A percentile compares a stretch with the other conserved stretches of the same genome.
phyloP scores from a whole-genome alignment of 352 stramenopile genomes.

The Globisporangium splendens region DNA sequence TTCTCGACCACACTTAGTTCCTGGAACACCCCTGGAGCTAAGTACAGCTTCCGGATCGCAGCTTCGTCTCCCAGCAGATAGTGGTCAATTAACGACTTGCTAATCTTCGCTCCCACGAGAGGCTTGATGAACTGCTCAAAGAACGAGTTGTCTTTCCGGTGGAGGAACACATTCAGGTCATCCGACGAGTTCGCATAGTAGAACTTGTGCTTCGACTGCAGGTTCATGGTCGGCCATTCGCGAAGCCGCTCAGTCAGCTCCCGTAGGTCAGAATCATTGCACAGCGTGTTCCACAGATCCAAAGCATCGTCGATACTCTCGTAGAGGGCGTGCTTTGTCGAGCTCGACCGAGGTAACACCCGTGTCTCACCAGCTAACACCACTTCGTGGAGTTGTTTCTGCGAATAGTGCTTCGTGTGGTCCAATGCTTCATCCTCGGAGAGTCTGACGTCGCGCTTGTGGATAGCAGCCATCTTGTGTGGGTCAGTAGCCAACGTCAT shows the following conservation, averaged over 20 bases:
- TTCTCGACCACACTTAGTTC: conserved; percentile 36
- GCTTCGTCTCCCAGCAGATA: conserved; percentile 36
- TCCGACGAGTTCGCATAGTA: conserved; percentile 45
- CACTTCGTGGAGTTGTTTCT: conserved; percentile 31
- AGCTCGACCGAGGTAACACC: conserved; percentile 20
- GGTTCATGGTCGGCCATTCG: conserved; percentile 22
- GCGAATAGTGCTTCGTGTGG: conserved; percentile 28
- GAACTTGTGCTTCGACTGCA: conserved; percentile 21
- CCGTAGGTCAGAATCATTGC: conserved; percentile 13
- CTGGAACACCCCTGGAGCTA: conserved; percentile 22
- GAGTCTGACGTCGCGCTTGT: conserved; percentile 29
- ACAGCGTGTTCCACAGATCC: conserved; percentile 28
- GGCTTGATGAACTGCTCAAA: conserved; percentile 35
- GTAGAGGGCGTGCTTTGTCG: conserved; percentile 37
- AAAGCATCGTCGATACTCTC: conserved; percentile 26
- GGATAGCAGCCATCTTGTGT: conserved; percentile 9
- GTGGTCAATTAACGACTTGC: conserved; percentile 49
- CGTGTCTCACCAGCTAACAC: conserved; percentile 20
- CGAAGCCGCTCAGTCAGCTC: conserved; percentile 30
- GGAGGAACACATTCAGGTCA: conserved; percentile 57
- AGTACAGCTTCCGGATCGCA: conserved; percentile 23
- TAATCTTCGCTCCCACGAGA: conserved; percentile 38
- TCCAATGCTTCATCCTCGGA: conserved; percentile 22
- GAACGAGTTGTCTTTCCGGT: conserved; percentile 42
- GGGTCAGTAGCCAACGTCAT: conserved; percentile 4